These are phyloP conservation scores for Hygrocybe coccinea DNA, from an alignment of 768 basidiomycete genomes.

Conservation along the genomic window DNA sequence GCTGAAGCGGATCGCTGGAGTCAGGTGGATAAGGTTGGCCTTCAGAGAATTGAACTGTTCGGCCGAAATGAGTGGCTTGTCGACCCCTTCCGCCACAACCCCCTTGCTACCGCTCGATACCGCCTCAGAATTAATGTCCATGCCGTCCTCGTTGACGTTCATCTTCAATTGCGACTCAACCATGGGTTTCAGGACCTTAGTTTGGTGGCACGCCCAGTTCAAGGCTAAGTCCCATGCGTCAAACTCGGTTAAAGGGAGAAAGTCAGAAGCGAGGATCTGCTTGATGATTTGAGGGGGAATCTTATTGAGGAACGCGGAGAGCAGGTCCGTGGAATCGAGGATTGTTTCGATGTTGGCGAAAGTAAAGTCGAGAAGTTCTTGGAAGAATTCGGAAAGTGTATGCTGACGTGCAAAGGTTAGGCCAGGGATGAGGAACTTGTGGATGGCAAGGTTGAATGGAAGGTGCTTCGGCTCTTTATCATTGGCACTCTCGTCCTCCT, in stretches of 20 bases:
- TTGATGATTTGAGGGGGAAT: slow-evolving; percentile 4
- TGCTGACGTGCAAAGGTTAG: slow-evolving; percentile 3
- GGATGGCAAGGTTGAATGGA: slow-evolving; percentile 3
- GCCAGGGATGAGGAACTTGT: slow-evolving; percentile 4
- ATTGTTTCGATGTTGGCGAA: slow-evolving; percentile 3
- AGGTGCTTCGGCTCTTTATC: slow-evolving; percentile 1
- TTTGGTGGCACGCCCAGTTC: not conserved
- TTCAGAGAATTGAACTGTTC: not conserved
- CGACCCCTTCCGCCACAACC: not conserved
- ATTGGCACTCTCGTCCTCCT: not conserved
- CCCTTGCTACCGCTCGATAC: not conserved
- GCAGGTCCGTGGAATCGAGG: not conserved
- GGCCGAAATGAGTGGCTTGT: not conserved
- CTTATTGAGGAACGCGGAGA: slow-evolving; percentile 3
- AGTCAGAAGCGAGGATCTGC: slow-evolving; percentile 2
- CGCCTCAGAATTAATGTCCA: slow-evolving; percentile 1
- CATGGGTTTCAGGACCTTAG: not conserved
- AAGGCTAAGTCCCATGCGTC: not conserved
- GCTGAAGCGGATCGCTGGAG: slow-evolving; percentile 4
- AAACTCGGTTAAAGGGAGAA: slow-evolving; percentile 1
- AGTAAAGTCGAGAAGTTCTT: not conserved
- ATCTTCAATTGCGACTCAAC: slow-evolving; percentile 3
- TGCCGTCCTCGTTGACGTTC: slow-evolving; percentile 1
- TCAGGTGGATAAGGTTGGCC: slow-evolving; percentile 4
- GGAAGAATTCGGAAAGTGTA: not conserved